Evolutionary conservation across 139 green algal species (phyloP).

Genomic region (Chlamydomonas eustigma): DNA sequence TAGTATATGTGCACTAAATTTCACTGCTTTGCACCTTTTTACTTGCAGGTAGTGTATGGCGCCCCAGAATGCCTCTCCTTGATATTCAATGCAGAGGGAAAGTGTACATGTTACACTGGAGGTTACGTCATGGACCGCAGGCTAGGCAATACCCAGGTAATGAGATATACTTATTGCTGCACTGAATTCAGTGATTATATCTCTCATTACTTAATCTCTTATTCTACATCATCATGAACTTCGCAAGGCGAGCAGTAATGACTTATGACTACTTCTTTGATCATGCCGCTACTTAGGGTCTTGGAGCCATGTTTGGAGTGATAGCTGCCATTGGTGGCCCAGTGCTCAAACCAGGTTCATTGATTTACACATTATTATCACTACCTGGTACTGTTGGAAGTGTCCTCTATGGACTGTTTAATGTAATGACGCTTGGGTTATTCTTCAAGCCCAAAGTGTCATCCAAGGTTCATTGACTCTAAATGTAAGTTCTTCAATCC

Average conservation of each 20-base stretch:
- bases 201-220: too few relatives aligned
- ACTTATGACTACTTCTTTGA: too few relatives aligned
- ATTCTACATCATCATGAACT: too few relatives aligned
- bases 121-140: slow-evolving; percentile 55
- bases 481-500: too few relatives aligned
- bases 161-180: too few relatives aligned
- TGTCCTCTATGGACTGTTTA: background rate
- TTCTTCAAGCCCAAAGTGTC: too few relatives aligned
- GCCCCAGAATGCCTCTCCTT: slow-evolving; percentile 45
- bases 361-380: slow-evolving; percentile 15
- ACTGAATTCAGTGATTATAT: too few relatives aligned
- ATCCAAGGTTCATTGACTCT: too few relatives aligned
- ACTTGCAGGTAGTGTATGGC: slow-evolving; percentile 32
- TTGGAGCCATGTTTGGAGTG: slow-evolving; percentile 69
- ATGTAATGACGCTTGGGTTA: slow-evolving; percentile 1
- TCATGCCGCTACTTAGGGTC: too few relatives aligned
- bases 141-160: slow-evolving; percentile 61
- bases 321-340: slow-evolving; percentile 51
- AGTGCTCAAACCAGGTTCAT: slow-evolving; percentile 36
- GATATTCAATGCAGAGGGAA: slow-evolving; percentile 62
- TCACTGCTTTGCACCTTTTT: background rate
- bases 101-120: slow-evolving; percentile 55
- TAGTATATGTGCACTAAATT: too few relatives aligned
- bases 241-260: too few relatives aligned
- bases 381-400: background rate